Evolutionary conservation across 768 basidiomycete genomes (phyloP), one percentile per base, ranked within the genome.

Genomic region (Porpolomopsis calyptriformis): DNA sequence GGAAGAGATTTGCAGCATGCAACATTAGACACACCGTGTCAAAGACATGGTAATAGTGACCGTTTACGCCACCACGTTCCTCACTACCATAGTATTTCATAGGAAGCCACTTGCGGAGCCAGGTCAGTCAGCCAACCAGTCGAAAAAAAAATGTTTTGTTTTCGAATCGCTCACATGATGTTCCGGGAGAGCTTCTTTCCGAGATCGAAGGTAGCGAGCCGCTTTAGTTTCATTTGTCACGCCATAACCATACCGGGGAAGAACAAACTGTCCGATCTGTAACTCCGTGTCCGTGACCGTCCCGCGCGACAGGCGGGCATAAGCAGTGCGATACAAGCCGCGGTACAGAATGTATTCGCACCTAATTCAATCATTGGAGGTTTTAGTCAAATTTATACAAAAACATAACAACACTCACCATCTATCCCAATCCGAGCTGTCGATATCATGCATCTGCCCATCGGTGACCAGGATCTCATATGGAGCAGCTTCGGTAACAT

Each of bases 281-380:
- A 91, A 71, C 56, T 93, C 89, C 1, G 91, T 93, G 56, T 94
- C 91, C 20, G 87, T 91, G 51, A 94, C 83, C 26, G 78, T 79
- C 19, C 86, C 80, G 16, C 87, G 75, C 9, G 88, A 86, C 14
- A 94, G 62, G 14, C 90, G 75, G 0, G 83, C 89, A 57, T 88
- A 93, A n/a, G 80, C 67, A 2, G 84, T 86, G 14, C 85, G 72
- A 57, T 86, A 82, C 20, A 89, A 55, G 1, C 82, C 86, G 9
- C 89, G 76, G 59, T 88, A 93, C 20, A 88, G 64, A 41, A 94
- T 88, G 57, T 93, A 93, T 68, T 93, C 86, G 65, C 90, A 94
- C 85, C 86, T 83, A 48, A 18, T 14, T 4, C 38, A 12, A 41
- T 20, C 40, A 35, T 45, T 31, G 29, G 14, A 31, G 7, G 36